Evolutionary conservation across 305 asterid genomes (phyloP).

Genomic region (Rubia tinctorum): DNA sequence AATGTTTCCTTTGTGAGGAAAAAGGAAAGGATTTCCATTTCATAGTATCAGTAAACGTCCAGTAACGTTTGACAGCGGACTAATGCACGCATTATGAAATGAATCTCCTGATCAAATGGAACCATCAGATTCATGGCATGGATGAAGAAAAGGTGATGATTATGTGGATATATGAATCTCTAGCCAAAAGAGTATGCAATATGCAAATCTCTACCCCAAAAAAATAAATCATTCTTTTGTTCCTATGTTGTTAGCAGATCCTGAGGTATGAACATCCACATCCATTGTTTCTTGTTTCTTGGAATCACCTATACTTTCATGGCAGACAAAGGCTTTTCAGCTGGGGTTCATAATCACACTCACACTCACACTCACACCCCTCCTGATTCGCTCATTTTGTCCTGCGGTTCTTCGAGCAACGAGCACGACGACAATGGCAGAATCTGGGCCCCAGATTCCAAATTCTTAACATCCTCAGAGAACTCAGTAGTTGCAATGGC

Average conservation of each 20-base stretch:
- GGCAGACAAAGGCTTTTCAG: conserved; percentile 26
- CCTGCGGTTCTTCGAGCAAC: conserved; percentile 47
- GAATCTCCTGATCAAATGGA: conserved; percentile 2
- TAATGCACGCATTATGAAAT: neutral
- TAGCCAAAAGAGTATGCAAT: neutral
- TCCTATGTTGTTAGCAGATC: neutral
- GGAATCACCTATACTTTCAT: conserved; percentile 25
- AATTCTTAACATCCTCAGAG: conserved; percentile 28
- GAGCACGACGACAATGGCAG: conserved; percentile 42
- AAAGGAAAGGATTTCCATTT: neutral
- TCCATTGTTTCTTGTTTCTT: conserved; percentile 17
- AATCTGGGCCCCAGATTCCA: conserved; percentile 49
- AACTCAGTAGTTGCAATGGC: conserved; percentile 35
- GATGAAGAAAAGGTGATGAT: neutral
- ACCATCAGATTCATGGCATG: neutral
- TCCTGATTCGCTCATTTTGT: conserved; percentile 35
- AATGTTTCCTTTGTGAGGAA: neutral
- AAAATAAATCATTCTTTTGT: neutral
- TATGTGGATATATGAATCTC: conserved; percentile 2
- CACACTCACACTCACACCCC: neutral
- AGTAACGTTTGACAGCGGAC: neutral
- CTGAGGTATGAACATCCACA: conserved; percentile 22
- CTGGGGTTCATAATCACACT: conserved; percentile 2
- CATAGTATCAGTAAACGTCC: neutral
- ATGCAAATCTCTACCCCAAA: neutral